Evolutionary conservation across 768 basidiomycete species (phyloP), one percentile per base, ranked within the genome.

Genomic region (Boletus bicolor): DNA sequence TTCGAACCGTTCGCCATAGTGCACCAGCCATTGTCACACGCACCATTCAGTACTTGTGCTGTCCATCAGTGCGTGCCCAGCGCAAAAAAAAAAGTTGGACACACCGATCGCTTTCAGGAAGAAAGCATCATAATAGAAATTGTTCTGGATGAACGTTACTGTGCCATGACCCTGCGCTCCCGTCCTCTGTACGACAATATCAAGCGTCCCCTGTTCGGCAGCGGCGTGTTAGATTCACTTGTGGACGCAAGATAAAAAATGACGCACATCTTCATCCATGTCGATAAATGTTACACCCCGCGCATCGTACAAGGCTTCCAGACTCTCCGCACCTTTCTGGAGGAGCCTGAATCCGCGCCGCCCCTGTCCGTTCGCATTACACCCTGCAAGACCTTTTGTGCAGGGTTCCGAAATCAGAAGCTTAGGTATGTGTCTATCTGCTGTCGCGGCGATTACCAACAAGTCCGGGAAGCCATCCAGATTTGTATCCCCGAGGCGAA

Each of bases 81-180:
- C 41, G 37, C 28, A 43, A 34, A 38, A 30, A 38, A 30, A 24
- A 24, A 39, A 7, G 8, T 14, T 51, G 10, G 24, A 73, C 84
- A 43, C 42, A 96, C 95, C 88, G 42, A 94, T 90, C 3, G 97
- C 93, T 68, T 98, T 98, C 50, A 98, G 78, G 82, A 98, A 99
- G 77, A 99, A 99, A 0, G 97, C 96, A 61, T 99, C 97, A 67
- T 94, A 94, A 65, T 96, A 98, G 65, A 95, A 91, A 70, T 98
- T 98, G 67, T 99, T 99, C 73, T 96, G 93, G 46, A 99, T 76
- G 66, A 99, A 96, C 5, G 83, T 65, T 17, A 91, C 73, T 39
- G 79, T 83, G 14, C 87, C 87, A 43, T 73, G 75, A 2, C 81
- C 81, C 49, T 84, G 82, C 5, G 75, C 73, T 2, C 93, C 93